These are phyloP conservation scores for Gentiana dahurica DNA, from an alignment of 257 asterid genomes.

Conservation along the genomic window DNA sequence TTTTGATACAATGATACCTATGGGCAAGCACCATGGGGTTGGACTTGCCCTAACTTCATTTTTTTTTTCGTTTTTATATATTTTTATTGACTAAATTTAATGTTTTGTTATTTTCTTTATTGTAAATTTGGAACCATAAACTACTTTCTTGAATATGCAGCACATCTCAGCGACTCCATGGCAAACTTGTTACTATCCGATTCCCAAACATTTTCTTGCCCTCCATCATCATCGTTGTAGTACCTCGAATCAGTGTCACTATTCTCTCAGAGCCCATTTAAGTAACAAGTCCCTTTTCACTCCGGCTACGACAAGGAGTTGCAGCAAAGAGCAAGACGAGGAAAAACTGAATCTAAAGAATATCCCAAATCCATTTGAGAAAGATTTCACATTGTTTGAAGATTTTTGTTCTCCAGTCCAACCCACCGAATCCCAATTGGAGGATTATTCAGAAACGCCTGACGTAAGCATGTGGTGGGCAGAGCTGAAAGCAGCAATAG, in stretches of 20 bases:
- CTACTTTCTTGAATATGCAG: conserved; percentile 35
- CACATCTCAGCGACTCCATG: conserved; percentile 55
- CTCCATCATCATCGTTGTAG: conserved; percentile 18
- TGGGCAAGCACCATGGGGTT: no score
- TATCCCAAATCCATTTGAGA: conserved; percentile 15
- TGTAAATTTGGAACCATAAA: no score
- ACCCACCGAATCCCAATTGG: conserved; percentile 18
- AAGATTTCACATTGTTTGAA: conserved; percentile 19
- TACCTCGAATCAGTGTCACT: conserved; percentile 10
- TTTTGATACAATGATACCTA: no score
- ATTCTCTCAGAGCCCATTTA: conserved; percentile 10
- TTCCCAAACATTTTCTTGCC: conserved; percentile 31
- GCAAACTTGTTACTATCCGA: conserved; percentile 49
- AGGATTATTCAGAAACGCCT: conserved; percentile 11
- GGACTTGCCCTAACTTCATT: no score
- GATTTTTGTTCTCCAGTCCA: conserved; percentile 31
- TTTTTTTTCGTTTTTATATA: no score
- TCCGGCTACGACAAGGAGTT: conserved; percentile 38
- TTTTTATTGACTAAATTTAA: no score
- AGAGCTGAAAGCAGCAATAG: conserved; percentile 68
- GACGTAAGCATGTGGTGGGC: conserved; percentile 76
- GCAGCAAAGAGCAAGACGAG: conserved; percentile 52
- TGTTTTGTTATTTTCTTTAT: no score
- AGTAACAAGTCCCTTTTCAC: conserved; percentile 19
- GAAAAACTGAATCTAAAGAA: conserved; percentile 14